Evolutionary conservation across 2,329 filamentous ascomycete species (phyloP), one percentile per base, ranked within the genome.

Genomic region (Cercospora zeae-maydis): DNA sequence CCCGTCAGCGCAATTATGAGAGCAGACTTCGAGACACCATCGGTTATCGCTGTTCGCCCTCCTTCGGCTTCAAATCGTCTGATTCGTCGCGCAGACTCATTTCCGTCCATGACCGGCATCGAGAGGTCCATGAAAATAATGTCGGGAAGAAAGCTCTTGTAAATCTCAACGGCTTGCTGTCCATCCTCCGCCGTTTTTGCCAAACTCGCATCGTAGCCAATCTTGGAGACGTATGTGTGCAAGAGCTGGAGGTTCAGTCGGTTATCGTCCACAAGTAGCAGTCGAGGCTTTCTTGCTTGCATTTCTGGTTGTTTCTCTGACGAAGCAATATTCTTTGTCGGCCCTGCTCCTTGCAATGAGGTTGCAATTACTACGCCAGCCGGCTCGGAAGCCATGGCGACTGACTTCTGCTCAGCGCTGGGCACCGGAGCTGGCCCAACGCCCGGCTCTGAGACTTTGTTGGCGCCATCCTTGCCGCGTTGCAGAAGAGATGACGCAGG

Each of bases 111-210:
- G 21, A 75, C 65, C n/a, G 74, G 74, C 74, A 76, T 76, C 13
- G 63, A 68, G 11, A 76, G 68, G 49, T 76, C 82, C 80, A 84
- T 84, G 21, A 83, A 77, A 2, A 84, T 77, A 45, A 82, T 76
- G 39, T 78, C 77, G 54, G 78, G 79, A 0, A 73, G 68, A 7
- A 74, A 71, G 67, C 66, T 51, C 2, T 76, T 72, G 53, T 78
- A 80, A 21, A 72, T 71, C 7, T 79, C 71, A 0, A 83, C 76
- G 1, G 82, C 82, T 64, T 82, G 76, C 1, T 78, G 73, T 3
- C 82, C 82, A 64, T 83, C 77, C 37, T 71, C 71, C 1, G 81
- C 81, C 27, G 63, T 75, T 74, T 21, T 76, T 73, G 14, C 78
- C 74, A 13, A 70, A 19, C 61, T 55, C n/a, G 24, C 47, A 24